Evolutionary conservation across 257 asterid species (phyloP).

Genomic region (Asclepias syriaca): DNA sequence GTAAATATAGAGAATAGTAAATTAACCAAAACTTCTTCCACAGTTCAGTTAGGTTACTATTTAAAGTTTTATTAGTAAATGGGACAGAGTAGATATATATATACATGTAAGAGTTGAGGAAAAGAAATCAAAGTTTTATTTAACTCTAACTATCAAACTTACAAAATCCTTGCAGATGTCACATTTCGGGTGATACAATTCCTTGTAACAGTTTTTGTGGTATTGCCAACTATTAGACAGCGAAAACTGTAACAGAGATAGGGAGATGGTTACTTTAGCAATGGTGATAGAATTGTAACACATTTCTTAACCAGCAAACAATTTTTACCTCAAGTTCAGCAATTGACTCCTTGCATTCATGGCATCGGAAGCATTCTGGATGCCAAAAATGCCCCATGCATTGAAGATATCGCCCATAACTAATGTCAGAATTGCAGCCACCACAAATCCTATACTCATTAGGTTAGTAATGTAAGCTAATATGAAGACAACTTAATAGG

Average conservation of each 20-base stretch:
- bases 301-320: background rate
- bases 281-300: background rate
- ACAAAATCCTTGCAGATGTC: constrained; percentile 92
- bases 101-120: background rate
- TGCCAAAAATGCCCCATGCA: constrained; percentile 98
- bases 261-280: constrained; percentile 14
- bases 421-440: constrained; percentile 85
- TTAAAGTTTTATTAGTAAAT: no score
- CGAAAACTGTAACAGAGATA: constrained; percentile 59
- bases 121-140: background rate
- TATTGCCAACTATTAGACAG: constrained; percentile 70
- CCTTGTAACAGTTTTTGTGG: constrained; percentile 95
- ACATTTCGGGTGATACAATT: constrained; percentile 89
- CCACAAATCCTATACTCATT: constrained; percentile 62
- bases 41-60: no score
- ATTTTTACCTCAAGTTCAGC: constrained; percentile 85
- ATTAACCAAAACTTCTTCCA: background rate
- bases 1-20: no score
- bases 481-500: background rate
- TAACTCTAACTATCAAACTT: constrained; percentile 26
- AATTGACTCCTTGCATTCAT: constrained; percentile 69
- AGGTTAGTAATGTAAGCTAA: constrained; percentile 7
- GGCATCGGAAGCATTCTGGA: constrained; percentile 90
- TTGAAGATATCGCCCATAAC: constrained; percentile 81
- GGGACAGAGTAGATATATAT: no score